A percentile compares a stretch with the other conserved stretches of the same genome.
phyloP scores from a whole-genome alignment of 306 rosid genomes.

The Geum urbanum region DNA sequence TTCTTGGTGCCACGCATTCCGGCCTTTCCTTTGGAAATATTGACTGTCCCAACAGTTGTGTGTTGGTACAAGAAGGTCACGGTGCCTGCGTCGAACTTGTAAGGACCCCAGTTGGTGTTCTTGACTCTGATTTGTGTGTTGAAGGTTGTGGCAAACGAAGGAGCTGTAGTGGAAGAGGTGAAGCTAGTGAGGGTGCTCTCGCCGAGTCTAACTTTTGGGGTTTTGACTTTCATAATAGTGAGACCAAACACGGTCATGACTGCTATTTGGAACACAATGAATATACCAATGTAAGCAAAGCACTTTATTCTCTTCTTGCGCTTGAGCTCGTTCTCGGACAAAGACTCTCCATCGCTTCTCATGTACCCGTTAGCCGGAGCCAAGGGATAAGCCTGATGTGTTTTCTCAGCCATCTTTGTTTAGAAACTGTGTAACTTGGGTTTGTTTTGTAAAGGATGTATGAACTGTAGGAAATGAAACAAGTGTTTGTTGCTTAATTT shows the following conservation, averaged over 20 bases:
- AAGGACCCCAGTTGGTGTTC: slow-evolving; percentile 17
- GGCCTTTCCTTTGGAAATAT: background rate
- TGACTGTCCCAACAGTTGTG: background rate
- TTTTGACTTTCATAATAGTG: background rate
- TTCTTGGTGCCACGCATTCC: background rate
- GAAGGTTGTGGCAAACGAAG: background rate
- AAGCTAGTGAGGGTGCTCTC: background rate
- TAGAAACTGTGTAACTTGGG: background rate
- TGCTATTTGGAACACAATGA: slow-evolving; percentile 24
- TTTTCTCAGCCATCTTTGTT: slow-evolving; percentile 22
- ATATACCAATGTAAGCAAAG: slow-evolving; percentile 10
- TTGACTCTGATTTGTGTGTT: slow-evolving; percentile 8
- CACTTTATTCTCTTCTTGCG: slow-evolving; percentile 17
- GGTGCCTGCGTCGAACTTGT: background rate
- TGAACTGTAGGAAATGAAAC: too few species aligned
- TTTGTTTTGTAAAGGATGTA: too few species aligned
- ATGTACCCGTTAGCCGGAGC: slow-evolving; percentile 26
- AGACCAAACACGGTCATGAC: background rate
- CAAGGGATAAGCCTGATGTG: background rate
- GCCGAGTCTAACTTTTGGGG: background rate
- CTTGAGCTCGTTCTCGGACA: slow-evolving; percentile 15
- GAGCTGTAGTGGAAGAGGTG: background rate
- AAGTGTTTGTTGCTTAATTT: too few species aligned
- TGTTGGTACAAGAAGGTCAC: slow-evolving; percentile 3
- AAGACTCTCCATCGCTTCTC: slow-evolving; percentile 24